phyloP scores from a whole-genome alignment of 1,284 basidiomycete genomes.

The Cystobasidium sp. region DNA sequence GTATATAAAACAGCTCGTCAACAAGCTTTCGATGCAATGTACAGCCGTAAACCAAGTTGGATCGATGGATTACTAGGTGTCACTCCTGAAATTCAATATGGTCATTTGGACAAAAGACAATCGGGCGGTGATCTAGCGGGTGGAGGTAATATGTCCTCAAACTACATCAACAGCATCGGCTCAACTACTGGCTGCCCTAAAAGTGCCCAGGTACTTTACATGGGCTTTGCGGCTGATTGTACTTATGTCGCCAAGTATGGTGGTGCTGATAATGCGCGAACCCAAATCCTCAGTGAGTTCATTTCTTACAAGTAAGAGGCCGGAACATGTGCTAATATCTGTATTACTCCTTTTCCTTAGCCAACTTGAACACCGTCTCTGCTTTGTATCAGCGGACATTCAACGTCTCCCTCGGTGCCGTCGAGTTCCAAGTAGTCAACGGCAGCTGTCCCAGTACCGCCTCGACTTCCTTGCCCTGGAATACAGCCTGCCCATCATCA shows the following conservation, averaged over 20 bases:
- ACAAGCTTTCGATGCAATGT: conserved; percentile 38
- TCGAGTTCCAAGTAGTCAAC: conserved; percentile 74
- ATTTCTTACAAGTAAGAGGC: no score
- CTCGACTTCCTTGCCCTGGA: conserved; percentile 60
- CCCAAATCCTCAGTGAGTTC: conserved; percentile 27
- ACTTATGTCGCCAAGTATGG: conserved; percentile 62
- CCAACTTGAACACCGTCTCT: conserved; percentile 73
- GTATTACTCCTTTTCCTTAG: no score
- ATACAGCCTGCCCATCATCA: conserved; percentile 59
- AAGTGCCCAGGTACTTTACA: conserved; percentile 71
- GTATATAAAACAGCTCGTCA: conserved; percentile 53
- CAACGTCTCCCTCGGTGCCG: conserved; percentile 79
- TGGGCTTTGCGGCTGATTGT: conserved; percentile 89
- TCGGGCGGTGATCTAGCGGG: conserved; percentile 62
- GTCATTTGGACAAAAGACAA: conserved; percentile 35
- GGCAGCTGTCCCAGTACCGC: conserved; percentile 62
- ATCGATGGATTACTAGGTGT: conserved; percentile 27
- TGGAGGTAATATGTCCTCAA: conserved; percentile 56
- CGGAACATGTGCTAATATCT: no score
- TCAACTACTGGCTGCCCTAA: conserved; percentile 74
- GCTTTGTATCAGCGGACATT: conserved; percentile 75
- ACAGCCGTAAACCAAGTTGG: conserved; percentile 27
- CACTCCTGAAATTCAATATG: conserved; percentile 38
- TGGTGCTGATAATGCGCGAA: conserved; percentile 19
- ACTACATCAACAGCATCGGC: conserved; percentile 70